Evolutionary conservation across 805 yeast genomes (phyloP).

Genomic region (Yarrowia deformans): DNA sequence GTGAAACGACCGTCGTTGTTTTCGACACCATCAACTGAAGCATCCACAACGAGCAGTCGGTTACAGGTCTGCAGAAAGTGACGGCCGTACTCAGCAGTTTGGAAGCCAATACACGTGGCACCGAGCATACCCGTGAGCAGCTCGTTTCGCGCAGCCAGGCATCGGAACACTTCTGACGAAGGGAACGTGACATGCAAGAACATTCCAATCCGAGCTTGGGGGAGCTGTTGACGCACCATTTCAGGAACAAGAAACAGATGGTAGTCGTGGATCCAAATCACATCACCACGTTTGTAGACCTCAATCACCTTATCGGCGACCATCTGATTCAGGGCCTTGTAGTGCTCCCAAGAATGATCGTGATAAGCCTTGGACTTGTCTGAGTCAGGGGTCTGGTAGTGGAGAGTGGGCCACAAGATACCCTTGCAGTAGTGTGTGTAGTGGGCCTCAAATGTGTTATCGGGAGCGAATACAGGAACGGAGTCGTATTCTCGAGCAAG

Average conservation of each 20-base stretch:
- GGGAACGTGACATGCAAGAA: constrained; percentile 95
- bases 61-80: constrained; percentile 93
- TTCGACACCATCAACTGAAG: constrained; percentile 85
- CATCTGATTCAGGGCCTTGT: constrained; percentile 73
- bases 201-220: constrained; percentile 87
- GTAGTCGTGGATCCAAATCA: constrained; percentile 93
- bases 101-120: constrained; percentile 87
- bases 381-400: constrained; percentile 93
- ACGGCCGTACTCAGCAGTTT: constrained; percentile 89
- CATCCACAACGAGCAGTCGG: constrained; percentile 81
- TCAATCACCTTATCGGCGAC: constrained; percentile 79
- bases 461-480: constrained; percentile 75
- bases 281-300: constrained; percentile 74
- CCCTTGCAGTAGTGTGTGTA: constrained; percentile 92
- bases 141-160: constrained; percentile 84
- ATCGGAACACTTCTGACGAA: constrained; percentile 91
- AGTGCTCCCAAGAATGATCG: constrained; percentile 92
- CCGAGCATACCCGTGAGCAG: constrained; percentile 85
- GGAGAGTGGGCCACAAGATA: constrained; percentile 94
- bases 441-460: constrained; percentile 85
- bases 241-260: constrained; percentile 86
- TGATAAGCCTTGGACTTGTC: constrained; percentile 94
- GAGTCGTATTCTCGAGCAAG: constrained; percentile 61
- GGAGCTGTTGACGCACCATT: constrained; percentile 77
- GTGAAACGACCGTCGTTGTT: constrained; percentile 52